A percentile compares a stretch with the other conserved stretches of the same genome.
phyloP scores from a whole-genome alignment of 768 basidiomycete genomes.

The Kwoniella mangroviensis region DNA sequence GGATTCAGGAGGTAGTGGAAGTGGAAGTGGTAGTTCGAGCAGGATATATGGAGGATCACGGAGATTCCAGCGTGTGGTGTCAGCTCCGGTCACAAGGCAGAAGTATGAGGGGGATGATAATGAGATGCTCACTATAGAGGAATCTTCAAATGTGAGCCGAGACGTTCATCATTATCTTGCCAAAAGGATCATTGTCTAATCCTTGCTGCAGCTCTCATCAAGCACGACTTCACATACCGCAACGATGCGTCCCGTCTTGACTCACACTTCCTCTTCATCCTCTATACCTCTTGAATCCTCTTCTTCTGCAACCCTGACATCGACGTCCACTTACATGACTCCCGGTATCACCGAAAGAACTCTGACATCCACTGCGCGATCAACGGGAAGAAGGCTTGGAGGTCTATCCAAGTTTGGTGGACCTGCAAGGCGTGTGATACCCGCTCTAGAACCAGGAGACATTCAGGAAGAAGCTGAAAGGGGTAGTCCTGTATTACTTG shows the following conservation, averaged over 20 bases:
- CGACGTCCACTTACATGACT: conserved; percentile 32
- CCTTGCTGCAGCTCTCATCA: conserved; percentile 28
- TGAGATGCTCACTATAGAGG: conserved; percentile 4
- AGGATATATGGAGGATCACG: conserved; percentile 28
- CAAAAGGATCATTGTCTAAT: neutral
- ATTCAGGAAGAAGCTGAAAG: conserved; percentile 18
- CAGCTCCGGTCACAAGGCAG: conserved; percentile 35
- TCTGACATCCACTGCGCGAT: conserved; percentile 29
- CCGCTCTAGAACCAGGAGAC: conserved; percentile 18
- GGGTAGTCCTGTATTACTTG: conserved; percentile 22
- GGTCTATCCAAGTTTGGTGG: conserved; percentile 50
- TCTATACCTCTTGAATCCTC: conserved; percentile 24
- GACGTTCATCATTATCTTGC: neutral
- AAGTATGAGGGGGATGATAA: conserved; percentile 17
- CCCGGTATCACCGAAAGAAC: conserved; percentile 46
- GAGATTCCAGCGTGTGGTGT: conserved; percentile 47
- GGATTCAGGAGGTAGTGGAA: conserved; percentile 12
- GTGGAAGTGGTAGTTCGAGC: conserved; percentile 16
- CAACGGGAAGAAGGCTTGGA: conserved; percentile 43
- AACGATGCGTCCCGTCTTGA: conserved; percentile 33
- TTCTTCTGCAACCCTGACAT: neutral
- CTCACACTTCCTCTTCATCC: conserved; percentile 36
- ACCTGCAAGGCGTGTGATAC: conserved; percentile 45
- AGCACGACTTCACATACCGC: conserved; percentile 37
- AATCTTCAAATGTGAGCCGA: conserved; percentile 18